phyloP scores from a whole-genome alignment of 768 basidiomycete genomes.

The Lactarius psammicola region DNA sequence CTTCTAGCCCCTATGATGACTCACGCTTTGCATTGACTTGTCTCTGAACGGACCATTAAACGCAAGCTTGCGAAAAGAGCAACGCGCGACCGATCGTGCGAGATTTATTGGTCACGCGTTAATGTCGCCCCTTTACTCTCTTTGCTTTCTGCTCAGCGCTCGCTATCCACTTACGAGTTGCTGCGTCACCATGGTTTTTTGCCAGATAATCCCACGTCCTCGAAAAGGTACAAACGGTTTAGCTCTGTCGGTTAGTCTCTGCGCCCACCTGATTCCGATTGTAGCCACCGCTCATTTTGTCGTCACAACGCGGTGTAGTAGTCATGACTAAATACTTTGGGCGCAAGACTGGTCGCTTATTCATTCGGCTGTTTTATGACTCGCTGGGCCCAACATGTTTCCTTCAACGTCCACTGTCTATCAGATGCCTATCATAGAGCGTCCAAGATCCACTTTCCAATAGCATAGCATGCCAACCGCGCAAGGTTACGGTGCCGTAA shows the following conservation, averaged over 20 bases:
- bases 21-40: too few species aligned
- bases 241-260: neutral
- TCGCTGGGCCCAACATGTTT: constrained; percentile 6
- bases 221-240: neutral
- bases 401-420: neutral
- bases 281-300: constrained; percentile 12
- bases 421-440: neutral
- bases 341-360: neutral
- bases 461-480: neutral
- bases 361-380: neutral
- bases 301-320: constrained; percentile 11
- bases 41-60: neutral
- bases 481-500: constrained; percentile 14
- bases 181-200: constrained; percentile 20
- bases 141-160: neutral
- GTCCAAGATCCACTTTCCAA: constrained; percentile 4
- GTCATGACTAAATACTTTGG: neutral
- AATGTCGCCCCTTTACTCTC: constrained; percentile 7
- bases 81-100: neutral
- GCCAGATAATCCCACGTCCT: constrained; percentile 2
- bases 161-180: neutral
- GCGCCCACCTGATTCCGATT: neutral
- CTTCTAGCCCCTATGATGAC: neutral
- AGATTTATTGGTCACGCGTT: constrained; percentile 10
- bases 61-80: neutral